phyloP scores from a whole-genome alignment of 768 basidiomycete genomes.

The Termitomyces sp. region DNA sequence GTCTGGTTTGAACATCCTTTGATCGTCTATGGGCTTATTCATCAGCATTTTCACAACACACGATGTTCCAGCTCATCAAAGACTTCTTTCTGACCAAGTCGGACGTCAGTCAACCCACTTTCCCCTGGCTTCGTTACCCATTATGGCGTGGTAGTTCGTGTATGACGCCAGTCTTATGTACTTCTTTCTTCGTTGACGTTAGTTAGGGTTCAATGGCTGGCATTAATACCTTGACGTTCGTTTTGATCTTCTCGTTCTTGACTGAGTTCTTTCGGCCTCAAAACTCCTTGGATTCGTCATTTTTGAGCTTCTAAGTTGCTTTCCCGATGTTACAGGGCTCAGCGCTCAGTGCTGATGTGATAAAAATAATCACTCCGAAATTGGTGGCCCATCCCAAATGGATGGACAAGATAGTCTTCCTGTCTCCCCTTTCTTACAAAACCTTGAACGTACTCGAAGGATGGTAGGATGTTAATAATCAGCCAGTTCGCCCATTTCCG shows the following conservation, averaged over 20 bases:
- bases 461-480: neutral
- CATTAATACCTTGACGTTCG: neutral
- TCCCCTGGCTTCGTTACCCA: neutral
- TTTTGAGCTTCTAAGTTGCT: neutral
- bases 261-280: neutral
- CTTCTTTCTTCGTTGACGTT: neutral
- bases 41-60: neutral
- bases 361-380: neutral
- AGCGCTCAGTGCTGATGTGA: neutral
- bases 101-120: constrained; percentile 1
- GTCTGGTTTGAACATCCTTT: neutral
- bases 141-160: neutral
- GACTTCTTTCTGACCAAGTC: neutral
- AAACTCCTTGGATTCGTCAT: neutral
- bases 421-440: neutral
- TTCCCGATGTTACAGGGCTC: neutral
- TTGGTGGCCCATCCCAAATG: neutral
- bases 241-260: neutral
- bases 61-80: neutral
- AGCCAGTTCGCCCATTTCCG: neutral
- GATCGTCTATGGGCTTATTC: neutral
- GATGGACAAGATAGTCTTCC: neutral
- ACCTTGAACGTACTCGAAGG: neutral
- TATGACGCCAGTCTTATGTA: neutral
- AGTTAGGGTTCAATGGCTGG: neutral